Conservation (phyloP, 2,329 filamentous ascomycete species). For the Colletotrichum sidae region DNA sequence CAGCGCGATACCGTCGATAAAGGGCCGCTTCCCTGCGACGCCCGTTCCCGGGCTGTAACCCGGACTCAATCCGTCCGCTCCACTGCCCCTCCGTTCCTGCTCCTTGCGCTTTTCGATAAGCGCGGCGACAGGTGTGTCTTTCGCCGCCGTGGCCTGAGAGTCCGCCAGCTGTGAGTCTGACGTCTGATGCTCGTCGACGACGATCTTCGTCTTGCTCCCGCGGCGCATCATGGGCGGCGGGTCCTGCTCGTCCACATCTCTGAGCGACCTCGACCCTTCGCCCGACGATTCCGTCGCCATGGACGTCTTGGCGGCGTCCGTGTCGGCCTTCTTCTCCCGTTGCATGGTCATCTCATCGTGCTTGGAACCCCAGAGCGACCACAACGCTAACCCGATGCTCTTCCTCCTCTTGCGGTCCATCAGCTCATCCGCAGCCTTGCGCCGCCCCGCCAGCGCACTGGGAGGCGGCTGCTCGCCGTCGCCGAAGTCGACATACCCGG, state of each 20-base stretch:
- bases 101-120: constrained; percentile 57
- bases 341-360: constrained; percentile 83
- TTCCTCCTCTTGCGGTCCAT: constrained; percentile 69
- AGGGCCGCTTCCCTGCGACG: constrained; percentile 71
- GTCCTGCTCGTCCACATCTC: constrained; percentile 54
- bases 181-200: constrained; percentile 65
- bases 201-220: constrained; percentile 57
- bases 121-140: constrained; percentile 56
- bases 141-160: constrained; percentile 43
- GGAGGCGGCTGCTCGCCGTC: constrained; percentile 83
- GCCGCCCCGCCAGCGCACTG: constrained; percentile 81
- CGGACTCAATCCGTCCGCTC: constrained; percentile 55
- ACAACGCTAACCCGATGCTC: constrained; percentile 83
- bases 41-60: constrained; percentile 59
- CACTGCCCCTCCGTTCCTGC: constrained; percentile 42
- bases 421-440: constrained; percentile 60
- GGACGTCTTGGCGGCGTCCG: constrained; percentile 39
- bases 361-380: constrained; percentile 89
- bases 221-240: constrained; percentile 48
- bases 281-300: constrained; percentile 54
- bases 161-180: constrained; percentile 9
- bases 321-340: constrained; percentile 65
- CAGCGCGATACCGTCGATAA: constrained; percentile 76
- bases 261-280: constrained; percentile 54
- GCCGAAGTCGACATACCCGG: constrained; percentile 77